Evolutionary conservation across 2,329 filamentous ascomycete genomes (phyloP).

Genomic region (Polytolypa hystricis): DNA sequence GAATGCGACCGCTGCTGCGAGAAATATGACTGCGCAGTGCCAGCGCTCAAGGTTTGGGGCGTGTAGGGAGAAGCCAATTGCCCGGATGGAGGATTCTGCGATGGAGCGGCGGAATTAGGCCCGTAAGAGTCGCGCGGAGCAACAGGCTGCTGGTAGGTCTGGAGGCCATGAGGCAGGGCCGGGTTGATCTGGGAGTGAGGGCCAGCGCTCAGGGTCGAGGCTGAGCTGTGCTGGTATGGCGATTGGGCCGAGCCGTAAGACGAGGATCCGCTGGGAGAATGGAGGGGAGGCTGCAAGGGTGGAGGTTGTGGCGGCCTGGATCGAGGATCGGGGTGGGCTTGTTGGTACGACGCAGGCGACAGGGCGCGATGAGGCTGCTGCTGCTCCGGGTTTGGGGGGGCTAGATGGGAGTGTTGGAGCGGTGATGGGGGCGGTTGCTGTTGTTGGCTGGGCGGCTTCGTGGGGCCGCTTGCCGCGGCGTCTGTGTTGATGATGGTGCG

Average conservation of each 20-base stretch:
- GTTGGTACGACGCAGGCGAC: constrained; percentile 2
- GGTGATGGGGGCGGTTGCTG: no score
- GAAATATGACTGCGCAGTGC: constrained; percentile 26
- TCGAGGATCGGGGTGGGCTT: no score
- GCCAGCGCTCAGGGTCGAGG: constrained; percentile 19
- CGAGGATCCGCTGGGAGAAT: constrained; percentile 33
- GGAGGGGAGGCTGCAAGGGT: constrained; percentile 33
- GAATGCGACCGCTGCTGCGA: constrained; percentile 21
- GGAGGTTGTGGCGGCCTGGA: constrained; percentile 28
- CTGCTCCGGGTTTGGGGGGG: constrained; percentile 13
- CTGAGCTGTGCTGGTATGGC: constrained; percentile 30
- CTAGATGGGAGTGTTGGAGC: constrained; percentile 20
- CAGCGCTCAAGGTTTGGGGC: constrained; percentile 25
- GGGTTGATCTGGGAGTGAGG: constrained; percentile 22
- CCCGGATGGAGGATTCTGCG: constrained; percentile 16
- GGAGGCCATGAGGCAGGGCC: constrained; percentile 14
- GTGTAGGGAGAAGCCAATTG: constrained; percentile 30
- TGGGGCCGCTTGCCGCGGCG: constrained; percentile 20
- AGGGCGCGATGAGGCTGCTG: constrained; percentile 18
- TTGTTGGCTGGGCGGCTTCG: constrained; percentile 16
- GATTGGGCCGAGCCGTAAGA: constrained; percentile 29
- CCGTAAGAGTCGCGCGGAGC: constrained; percentile 26
- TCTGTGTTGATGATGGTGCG: constrained; percentile 43
- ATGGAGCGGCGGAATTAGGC: constrained; percentile 13
- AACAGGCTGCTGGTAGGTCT: constrained; percentile 9